Conservation (phyloP, 345 rosid genomes). For the Salix suchowensis region DNA sequence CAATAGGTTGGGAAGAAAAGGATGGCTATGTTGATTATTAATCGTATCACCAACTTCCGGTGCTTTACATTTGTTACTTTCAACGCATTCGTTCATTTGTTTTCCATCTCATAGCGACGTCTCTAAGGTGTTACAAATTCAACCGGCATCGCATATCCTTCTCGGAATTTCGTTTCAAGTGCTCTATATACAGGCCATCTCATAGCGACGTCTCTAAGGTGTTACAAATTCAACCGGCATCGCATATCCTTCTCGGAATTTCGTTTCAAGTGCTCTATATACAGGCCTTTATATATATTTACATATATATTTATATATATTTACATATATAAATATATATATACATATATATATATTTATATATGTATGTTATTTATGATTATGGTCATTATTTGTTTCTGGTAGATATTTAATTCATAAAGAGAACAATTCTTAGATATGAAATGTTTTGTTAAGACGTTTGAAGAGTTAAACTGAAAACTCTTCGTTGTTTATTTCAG, state of each 20-base stretch:
- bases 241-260: constrained; percentile 20
- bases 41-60: background rate
- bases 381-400: constrained; percentile 10
- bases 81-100: constrained; percentile 37
- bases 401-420: constrained; percentile 25
- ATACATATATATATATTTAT: background rate
- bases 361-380: constrained; percentile 5
- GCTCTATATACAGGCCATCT: constrained; percentile 12
- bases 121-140: constrained; percentile 6
- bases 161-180: constrained; percentile 23
- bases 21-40: background rate
- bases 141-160: constrained; percentile 17
- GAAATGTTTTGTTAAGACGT: constrained; percentile 17
- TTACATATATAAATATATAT: too few relatives aligned
- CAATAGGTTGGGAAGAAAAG: constrained; percentile 32
- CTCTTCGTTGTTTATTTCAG: constrained; percentile 22
- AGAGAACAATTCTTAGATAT: constrained; percentile 22
- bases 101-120: constrained; percentile 20
- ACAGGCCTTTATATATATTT: constrained; percentile 14
- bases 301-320: too few relatives aligned
- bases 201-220: constrained; percentile 9
- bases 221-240: constrained; percentile 16
- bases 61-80: constrained; percentile 10
- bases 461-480: constrained; percentile 20
- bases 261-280: constrained; percentile 16